Conservation (phyloP, 176 grass and related monocot genomes). For the Urochloa ruziziensis region DNA sequence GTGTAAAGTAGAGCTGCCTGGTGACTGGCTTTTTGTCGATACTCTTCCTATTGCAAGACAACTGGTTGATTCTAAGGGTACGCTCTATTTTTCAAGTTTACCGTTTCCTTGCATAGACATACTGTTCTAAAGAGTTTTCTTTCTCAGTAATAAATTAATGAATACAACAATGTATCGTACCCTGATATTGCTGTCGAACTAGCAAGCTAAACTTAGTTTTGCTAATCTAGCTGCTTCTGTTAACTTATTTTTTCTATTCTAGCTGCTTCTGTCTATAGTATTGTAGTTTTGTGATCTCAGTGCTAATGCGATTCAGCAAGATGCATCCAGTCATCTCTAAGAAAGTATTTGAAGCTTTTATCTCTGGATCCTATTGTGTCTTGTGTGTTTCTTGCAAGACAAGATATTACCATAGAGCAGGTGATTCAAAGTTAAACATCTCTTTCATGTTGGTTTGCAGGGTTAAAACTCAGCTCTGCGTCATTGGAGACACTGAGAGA, state of each 20-base stretch:
- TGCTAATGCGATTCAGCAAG: neutral
- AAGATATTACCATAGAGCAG: neutral
- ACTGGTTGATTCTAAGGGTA: conserved; percentile 58
- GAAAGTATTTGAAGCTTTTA: neutral
- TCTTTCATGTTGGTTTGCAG: conserved; percentile 43
- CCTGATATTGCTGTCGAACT: conserved; percentile 2
- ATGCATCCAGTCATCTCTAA: neutral
- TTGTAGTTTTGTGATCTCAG: neutral
- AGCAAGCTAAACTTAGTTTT: conserved; percentile 21
- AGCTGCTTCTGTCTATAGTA: neutral
- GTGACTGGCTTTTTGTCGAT: conserved; percentile 81
- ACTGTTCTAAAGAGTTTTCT: conserved; percentile 17
- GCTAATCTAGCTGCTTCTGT: neutral
- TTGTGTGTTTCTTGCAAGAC: neutral
- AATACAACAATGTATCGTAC: neutral
- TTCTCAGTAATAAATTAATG: conserved; percentile 17
- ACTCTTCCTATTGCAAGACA: conserved; percentile 64
- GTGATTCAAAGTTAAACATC: conserved; percentile 7
- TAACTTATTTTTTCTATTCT: conserved; percentile 24
- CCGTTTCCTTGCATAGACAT: conserved; percentile 22
- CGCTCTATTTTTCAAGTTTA: conserved; percentile 11
- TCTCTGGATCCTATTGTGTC: conserved; percentile 7
- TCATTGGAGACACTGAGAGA: conserved; percentile 47
- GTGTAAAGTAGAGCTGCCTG: conserved; percentile 59
- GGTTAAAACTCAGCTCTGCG: conserved; percentile 48